These are phyloP conservation scores for Monilinia aucupariae DNA, from an alignment of 2,329 filamentous ascomycete species.

Conservation along the genomic window DNA sequence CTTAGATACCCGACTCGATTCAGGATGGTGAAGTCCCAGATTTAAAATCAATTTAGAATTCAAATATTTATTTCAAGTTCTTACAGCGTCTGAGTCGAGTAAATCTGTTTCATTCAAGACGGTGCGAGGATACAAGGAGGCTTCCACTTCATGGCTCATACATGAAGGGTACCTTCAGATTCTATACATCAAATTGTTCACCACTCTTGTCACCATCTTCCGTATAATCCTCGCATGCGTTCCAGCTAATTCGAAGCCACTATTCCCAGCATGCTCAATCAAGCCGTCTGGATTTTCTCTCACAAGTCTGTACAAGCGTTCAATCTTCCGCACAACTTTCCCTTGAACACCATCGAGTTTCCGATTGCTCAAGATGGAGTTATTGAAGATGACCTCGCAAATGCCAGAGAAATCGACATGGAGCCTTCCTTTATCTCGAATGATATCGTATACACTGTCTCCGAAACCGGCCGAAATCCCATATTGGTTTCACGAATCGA, in stretches of 20 bases:
- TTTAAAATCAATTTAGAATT: too few species aligned
- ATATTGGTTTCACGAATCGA: too few species aligned
- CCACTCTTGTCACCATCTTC: too few species aligned
- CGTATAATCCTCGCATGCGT: not conserved
- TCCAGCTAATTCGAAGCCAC: not conserved
- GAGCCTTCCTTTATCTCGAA: not conserved
- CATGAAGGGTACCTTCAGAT: not conserved
- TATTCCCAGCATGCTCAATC: too few species aligned
- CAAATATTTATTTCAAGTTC: too few species aligned
- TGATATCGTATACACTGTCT: too few species aligned
- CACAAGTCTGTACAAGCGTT: not conserved
- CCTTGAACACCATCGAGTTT: not conserved
- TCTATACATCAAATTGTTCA: not conserved
- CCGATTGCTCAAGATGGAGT: not conserved
- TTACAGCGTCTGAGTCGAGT: too few species aligned
- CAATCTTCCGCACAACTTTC: not conserved
- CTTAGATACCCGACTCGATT: too few species aligned
- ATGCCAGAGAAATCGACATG: not conserved
- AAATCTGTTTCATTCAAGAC: not conserved
- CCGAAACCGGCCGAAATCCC: too few species aligned
- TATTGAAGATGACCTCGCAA: too few species aligned
- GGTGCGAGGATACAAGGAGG: not conserved
- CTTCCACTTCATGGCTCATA: not conserved
- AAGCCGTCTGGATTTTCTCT: accelerated
- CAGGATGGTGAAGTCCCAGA: too few species aligned